Conservation (phyloP, 2,329 filamentous ascomycete species). For the Beauveria sp. region DNA sequence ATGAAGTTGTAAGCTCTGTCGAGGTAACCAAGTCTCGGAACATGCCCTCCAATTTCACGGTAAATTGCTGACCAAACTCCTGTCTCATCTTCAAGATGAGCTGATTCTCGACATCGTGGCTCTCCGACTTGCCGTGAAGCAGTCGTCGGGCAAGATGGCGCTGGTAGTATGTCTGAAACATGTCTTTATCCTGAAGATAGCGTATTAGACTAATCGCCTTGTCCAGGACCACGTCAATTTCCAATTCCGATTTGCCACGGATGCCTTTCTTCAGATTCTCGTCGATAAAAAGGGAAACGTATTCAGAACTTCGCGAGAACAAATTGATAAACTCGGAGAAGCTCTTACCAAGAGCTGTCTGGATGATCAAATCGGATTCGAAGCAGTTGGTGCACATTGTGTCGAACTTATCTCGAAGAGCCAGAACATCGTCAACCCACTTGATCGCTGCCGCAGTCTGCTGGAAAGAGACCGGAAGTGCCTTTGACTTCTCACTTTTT, state of each 20-base stretch:
- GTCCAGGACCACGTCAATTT: conserved; percentile 77
- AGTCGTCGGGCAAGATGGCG: conserved; percentile 86
- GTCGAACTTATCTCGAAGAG: conserved; percentile 85
- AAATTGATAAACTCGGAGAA: conserved; percentile 90
- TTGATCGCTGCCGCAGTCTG: conserved; percentile 82
- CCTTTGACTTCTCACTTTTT: conserved; percentile 26
- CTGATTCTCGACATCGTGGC: conserved; percentile 85
- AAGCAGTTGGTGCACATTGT: conserved; percentile 69
- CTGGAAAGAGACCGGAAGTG: conserved; percentile 52
- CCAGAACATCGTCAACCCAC: conserved; percentile 89
- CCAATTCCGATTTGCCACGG: conserved; percentile 82
- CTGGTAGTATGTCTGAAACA: conserved; percentile 97
- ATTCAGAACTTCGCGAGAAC: conserved; percentile 81
- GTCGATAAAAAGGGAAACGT: conserved; percentile 92
- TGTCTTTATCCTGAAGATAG: conserved; percentile 84
- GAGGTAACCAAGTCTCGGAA: conserved; percentile 93
- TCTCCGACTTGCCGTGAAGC: conserved; percentile 82
- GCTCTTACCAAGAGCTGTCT: conserved; percentile 76
- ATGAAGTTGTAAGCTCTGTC: conserved; percentile 70
- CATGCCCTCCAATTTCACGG: conserved; percentile 89
- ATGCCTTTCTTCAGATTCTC: conserved; percentile 92
- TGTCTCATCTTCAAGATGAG: conserved; percentile 97
- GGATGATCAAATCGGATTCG: conserved; percentile 63
- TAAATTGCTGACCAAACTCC: conserved; percentile 91
- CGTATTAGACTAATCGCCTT: conserved; percentile 83